Evolutionary conservation across 805 yeast genomes (phyloP).

Genomic region (Teunomyces atbi): DNA sequence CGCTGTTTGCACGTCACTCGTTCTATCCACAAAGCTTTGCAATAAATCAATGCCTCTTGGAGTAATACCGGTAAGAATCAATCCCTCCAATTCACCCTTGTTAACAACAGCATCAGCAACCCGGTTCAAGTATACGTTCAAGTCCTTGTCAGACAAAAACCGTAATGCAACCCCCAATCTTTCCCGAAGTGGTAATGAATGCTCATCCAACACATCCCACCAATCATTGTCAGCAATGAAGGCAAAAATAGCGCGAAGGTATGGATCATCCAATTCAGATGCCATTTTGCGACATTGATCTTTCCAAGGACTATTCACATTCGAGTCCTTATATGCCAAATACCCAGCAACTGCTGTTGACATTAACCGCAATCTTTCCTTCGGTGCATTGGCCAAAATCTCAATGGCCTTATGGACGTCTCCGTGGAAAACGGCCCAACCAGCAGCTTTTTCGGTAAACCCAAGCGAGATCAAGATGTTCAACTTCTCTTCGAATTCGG

Average conservation of each 20-base stretch:
- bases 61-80: conserved; percentile 88
- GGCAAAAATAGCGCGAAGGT: conserved; percentile 87
- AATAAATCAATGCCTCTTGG: conserved; percentile 76
- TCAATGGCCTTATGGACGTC: conserved; percentile 78
- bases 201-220: conserved; percentile 93
- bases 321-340: conserved; percentile 58
- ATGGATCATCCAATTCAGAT: conserved; percentile 85
- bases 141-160: conserved; percentile 75
- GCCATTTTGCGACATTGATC: conserved; percentile 89
- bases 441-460: conserved; percentile 86
- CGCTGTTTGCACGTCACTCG: conserved; percentile 90
- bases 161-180: conserved; percentile 88
- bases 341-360: conserved; percentile 95
- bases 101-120: conserved; percentile 68
- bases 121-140: conserved; percentile 66
- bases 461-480: conserved; percentile 54
- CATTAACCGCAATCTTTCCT: conserved; percentile 70
- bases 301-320: conserved; percentile 78
- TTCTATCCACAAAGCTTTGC: conserved; percentile 84
- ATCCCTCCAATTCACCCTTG: conserved; percentile 87
- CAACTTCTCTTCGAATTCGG: conserved; percentile 72
- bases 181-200: conserved; percentile 83
- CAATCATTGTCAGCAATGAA: conserved; percentile 92
- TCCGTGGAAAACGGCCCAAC: conserved; percentile 95
- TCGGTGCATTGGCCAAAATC: conserved; percentile 71